These are phyloP conservation scores for Fusarium staphyleae DNA, from an alignment of 2,329 filamentous ascomycete species.

Conservation along the genomic window DNA sequence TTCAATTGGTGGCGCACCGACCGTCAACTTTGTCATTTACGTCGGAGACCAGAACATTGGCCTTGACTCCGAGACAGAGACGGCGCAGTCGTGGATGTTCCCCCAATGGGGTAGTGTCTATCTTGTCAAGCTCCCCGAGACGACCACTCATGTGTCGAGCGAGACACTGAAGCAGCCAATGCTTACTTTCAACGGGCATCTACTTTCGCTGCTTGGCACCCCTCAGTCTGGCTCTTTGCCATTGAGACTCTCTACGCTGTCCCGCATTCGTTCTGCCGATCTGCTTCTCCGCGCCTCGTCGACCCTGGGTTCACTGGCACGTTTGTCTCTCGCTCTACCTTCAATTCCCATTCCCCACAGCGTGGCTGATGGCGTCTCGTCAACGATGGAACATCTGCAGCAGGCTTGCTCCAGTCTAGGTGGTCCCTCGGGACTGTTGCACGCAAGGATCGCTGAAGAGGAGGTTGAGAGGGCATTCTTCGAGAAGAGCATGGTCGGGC, in stretches of 20 bases:
- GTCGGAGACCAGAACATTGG: slow-evolving; percentile 79
- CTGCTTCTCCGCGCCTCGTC: slow-evolving; percentile 89
- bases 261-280: slow-evolving; percentile 84
- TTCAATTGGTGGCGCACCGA: slow-evolving; percentile 91
- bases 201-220: slow-evolving; percentile 85
- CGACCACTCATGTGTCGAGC: slow-evolving; percentile 61
- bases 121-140: slow-evolving; percentile 58
- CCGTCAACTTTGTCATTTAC: slow-evolving; percentile 94
- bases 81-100: slow-evolving; percentile 80
- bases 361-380: slow-evolving; percentile 85
- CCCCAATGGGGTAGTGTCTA: slow-evolving; percentile 90
- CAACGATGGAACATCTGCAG: slow-evolving; percentile 79
- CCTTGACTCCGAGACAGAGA: slow-evolving; percentile 53
- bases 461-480: slow-evolving; percentile 96
- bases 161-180: slow-evolving; percentile 79
- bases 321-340: slow-evolving; percentile 81
- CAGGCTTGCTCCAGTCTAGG: slow-evolving; percentile 77
- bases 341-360: slow-evolving; percentile 90
- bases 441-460: slow-evolving; percentile 83
- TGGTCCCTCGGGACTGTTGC: slow-evolving; percentile 71
- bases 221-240: slow-evolving; percentile 85
- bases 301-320: slow-evolving; percentile 89
- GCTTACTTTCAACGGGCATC: slow-evolving; percentile 88
- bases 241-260: slow-evolving; percentile 82
- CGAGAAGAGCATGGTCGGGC: slow-evolving; percentile 98